Evolutionary conservation across 2,329 filamentous ascomycete genomes (phyloP).

Genomic region (Aspergillus niger): DNA sequence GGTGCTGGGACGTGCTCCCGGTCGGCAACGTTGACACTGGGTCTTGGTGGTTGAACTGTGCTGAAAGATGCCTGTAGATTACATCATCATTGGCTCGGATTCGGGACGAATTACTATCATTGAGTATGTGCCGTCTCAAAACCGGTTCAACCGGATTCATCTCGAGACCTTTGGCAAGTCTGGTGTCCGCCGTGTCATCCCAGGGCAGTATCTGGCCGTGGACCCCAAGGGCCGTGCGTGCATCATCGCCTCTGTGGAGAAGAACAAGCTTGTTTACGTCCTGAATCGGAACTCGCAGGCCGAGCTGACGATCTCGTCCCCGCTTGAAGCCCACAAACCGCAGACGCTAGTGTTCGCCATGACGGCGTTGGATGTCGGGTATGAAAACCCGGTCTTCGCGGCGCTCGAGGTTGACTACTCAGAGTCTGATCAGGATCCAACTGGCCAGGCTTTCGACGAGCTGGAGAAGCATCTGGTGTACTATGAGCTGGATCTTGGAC

Average conservation of each 20-base stretch:
- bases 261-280: conserved; percentile 99
- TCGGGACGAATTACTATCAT: conserved; percentile 93
- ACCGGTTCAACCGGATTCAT: conserved; percentile 85
- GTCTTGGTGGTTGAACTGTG: conserved; percentile 35
- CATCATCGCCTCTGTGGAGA: conserved; percentile 90
- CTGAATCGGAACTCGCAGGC: conserved; percentile 93
- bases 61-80: conserved; percentile 66
- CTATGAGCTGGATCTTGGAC: conserved; percentile 92
- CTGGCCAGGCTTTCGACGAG: conserved; percentile 76
- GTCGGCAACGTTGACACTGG: conserved; percentile 36
- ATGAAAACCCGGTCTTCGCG: conserved; percentile 95
- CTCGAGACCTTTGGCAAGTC: conserved; percentile 99
- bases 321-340: conserved; percentile 91
- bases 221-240: conserved; percentile 96
- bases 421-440: conserved; percentile 86
- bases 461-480: conserved; percentile 91
- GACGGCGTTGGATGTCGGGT: conserved; percentile 88
- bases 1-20: conserved; percentile 35
- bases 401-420: conserved; percentile 92
- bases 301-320: conserved; percentile 94
- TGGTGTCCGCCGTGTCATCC: conserved; percentile 86
- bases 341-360: conserved; percentile 88
- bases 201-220: conserved; percentile 92
- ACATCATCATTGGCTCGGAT: conserved; percentile 92
- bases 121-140: conserved; percentile 84